Evolutionary conservation across 495 filamentous ascomycete species (phyloP), one percentile per base, ranked within the genome.

Genomic region (Endocarpon pusillum): DNA sequence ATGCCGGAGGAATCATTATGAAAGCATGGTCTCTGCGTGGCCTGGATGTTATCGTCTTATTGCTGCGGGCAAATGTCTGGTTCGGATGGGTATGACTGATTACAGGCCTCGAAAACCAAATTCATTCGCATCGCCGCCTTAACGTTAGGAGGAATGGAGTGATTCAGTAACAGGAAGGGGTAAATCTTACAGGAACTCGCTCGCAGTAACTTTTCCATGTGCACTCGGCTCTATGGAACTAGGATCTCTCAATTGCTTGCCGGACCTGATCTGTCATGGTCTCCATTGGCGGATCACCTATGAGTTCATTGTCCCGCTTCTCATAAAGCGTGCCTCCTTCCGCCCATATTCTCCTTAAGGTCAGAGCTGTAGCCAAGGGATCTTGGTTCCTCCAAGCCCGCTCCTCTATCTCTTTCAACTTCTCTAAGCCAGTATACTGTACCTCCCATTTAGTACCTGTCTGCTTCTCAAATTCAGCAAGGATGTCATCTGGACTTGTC

Each of bases 281-380:
- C 29, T 68, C 59, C 35, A 65, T 51, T 6, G 62, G 52, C 14
- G 55, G 58, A 1, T 53, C 52, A 20, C 49, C 55, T 36, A 83
- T 58, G 17, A 61, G 34, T 7, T 56, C 63, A 45, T 83, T 81
- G 42, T 78, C 76, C 14, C 71, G 64, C 52, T 70, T 59, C 6
- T 62, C 62, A 48, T 83, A 81, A 35, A 81, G 44, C 1, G 78
- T 81, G 1, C 76, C 70, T 0, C 78, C 78, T 45, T 78, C 69
- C 0, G 68, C 65, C 77, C 76, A 81, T 28, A 81, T 81, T 17
- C 76, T 58, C 32, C 69, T 53, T 42, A 81, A 53, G 0, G 78
- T 78, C 23, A 61, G 51, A 1, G 46, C 35, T 0, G 68, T 71
- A n/a, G 75, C 73, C 15, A 42, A 19, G 1, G 73, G 69, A 25